Evolutionary conservation across 257 asterid species (phyloP).

Genomic region (Scutellaria baicalensis): DNA sequence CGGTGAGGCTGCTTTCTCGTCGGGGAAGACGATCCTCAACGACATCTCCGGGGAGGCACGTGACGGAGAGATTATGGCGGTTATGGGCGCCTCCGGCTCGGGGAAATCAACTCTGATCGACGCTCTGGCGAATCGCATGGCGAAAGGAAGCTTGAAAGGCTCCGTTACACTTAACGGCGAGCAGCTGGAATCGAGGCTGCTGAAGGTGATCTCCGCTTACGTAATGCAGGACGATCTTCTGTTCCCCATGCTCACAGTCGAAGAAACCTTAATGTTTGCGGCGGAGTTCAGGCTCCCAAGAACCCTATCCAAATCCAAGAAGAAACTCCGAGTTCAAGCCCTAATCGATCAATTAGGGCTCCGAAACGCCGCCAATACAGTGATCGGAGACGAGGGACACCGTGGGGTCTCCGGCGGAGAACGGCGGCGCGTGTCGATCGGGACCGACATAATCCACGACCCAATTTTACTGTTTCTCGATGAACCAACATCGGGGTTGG

Average conservation of each 20-base stretch:
- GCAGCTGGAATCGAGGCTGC: conserved; percentile 44
- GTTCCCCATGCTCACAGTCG: conserved; percentile 77
- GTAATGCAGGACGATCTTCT: conserved; percentile 83
- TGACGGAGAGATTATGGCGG: conserved; percentile 76
- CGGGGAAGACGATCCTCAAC: conserved; percentile 41
- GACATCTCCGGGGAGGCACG: conserved; percentile 70
- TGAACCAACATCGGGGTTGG: conserved; percentile 81
- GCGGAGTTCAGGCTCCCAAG: conserved; percentile 73
- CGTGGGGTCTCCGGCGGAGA: conserved; percentile 66
- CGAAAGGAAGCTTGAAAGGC: conserved; percentile 72
- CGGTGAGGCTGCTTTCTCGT: conserved; percentile 15
- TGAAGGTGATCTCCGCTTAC: conserved; percentile 67
- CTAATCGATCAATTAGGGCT: conserved; percentile 39
- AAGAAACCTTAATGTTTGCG: conserved; percentile 76
- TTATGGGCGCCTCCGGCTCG: conserved; percentile 76
- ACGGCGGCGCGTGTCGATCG: conserved; percentile 73
- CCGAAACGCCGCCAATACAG: conserved; percentile 36
- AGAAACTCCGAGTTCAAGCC: conserved; percentile 38
- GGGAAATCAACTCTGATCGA: conserved; percentile 74
- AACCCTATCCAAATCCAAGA: conserved; percentile 35
- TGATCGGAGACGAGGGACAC: conserved; percentile 58
- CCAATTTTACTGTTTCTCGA: conserved; percentile 68
- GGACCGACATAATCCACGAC: conserved; percentile 79
- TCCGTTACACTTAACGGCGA: conserved; percentile 52
- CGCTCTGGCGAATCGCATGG: conserved; percentile 60